phyloP scores from a whole-genome alignment of 257 asterid species.

The Rhazya stricta region DNA sequence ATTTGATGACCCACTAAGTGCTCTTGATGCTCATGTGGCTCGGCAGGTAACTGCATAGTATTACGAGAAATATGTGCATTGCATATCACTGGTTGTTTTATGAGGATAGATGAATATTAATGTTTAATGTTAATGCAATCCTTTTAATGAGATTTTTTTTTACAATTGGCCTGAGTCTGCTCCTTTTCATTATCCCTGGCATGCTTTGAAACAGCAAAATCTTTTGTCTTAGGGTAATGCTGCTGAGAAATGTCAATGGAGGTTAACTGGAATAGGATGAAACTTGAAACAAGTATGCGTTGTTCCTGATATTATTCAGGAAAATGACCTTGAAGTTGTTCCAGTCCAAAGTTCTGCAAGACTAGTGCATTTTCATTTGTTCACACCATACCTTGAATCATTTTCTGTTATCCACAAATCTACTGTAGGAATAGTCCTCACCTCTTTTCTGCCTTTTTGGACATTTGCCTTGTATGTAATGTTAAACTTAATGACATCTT shows the following conservation, averaged over 20 bases:
- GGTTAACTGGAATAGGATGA: not conserved
- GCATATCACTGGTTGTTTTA: not conserved
- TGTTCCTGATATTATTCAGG: not conserved
- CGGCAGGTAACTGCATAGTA: slow-evolving; percentile 61
- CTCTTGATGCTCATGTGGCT: slow-evolving; percentile 97
- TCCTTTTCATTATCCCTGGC: not conserved
- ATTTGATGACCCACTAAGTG: slow-evolving; percentile 97
- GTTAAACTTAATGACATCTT: not conserved
- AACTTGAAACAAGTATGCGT: not conserved
- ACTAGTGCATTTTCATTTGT: not conserved
- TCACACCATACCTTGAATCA: not conserved
- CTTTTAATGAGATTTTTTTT: not conserved
- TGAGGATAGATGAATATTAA: not conserved
- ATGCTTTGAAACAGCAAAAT: not conserved
- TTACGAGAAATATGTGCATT: not conserved
- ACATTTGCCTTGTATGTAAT: not conserved
- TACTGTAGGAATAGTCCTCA: not conserved
- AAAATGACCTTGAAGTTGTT: not conserved
- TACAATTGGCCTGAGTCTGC: not conserved
- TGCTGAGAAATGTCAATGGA: not conserved
- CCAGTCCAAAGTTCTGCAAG: not conserved
- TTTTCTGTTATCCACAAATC: not conserved
- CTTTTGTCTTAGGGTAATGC: not conserved
- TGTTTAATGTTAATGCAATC: not conserved
- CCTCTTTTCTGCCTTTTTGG: not conserved